Evolutionary conservation across 1,284 basidiomycete species (phyloP), one percentile per base, ranked within the genome.

Genomic region (Ustilago cynodontis): DNA sequence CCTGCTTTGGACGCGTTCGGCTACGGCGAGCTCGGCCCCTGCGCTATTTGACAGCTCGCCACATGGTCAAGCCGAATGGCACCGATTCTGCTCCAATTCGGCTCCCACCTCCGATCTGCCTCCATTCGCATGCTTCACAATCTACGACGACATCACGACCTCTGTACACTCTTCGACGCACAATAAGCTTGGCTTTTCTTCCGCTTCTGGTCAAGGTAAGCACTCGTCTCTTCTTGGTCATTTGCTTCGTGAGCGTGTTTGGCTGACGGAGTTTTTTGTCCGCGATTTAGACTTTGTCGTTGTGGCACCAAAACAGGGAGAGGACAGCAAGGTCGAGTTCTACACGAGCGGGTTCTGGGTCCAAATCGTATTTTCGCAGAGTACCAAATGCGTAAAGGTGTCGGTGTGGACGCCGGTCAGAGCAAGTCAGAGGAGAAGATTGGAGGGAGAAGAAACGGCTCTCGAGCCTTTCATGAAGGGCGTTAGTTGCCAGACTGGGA

Each of bases 121-220:
- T 41, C 62, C 68, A 1, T 33, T 53, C 24, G 68, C 62, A n/a
- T 71, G 68, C 39, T 71, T 71, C 50, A 53, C 59, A 22, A 61
- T 71, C 2, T 54, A 59, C 33, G 62, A 71, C 62, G 43, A 71
- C 33, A 50, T 65, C 5, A 26, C 39, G 3, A 37, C 59, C 16
- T 57, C 68, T 14, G 62, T 54, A 5, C 59, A 65, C 33, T 53
- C 53, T n/a, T 37, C 58, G 13, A 65, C 68, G 11, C 35, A 61
- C 16, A 24, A 39, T 5, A 51, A 37, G 2, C 50, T 71, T 0
- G 68, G 68, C 4, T 71, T 53, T 26, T 62, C 68, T 2, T 71
- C 68, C 33, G 35, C 68, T 5, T 58, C 58, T 14, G 68, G 68
- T 13, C 53, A 71, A 39, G 68, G 68, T 71, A 10, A 64, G 68